Evolutionary conservation across 2,329 filamentous ascomycete species (phyloP), one percentile per base, ranked within the genome.

Genomic region (Shiraia sp.): DNA sequence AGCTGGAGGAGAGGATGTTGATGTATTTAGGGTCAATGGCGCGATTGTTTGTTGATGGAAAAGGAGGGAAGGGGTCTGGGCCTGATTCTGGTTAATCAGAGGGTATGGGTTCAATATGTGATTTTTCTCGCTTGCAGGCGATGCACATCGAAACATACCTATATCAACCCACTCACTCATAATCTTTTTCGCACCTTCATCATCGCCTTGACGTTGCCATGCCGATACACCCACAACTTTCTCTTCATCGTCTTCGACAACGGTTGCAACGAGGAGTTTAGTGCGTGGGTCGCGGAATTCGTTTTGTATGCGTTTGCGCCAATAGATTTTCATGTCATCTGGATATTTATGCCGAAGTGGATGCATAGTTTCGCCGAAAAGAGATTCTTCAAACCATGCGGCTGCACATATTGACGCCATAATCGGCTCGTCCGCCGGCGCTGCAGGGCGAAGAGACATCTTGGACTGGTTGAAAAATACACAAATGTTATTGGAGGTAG

Each of bases 301-400:
- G 0, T 46, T 32, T n/a, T 55, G 50, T 7, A 58, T 23, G 4
- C 14, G 32, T 10, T 56, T 33, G n/a, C 42, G 52, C 57, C 59
- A 66, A 40, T 47, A 66, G 6, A 56, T 45, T 2, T 42, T 24
- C 12, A 59, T 44, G 19, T 66, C 58, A 13, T 55, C 42, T 2
- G 62, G 61, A 31, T 57, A 62, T 8, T 53, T 16, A 7, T 53
- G 17, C 2, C 61, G 59, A 22, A 56, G 24, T 0, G 63, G 64
- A 44, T 66, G 63, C 14, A 68, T 53, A 3, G 57, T 36, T 1
- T 45, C 41, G 26, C 59, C 64, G 17, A 58, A 61, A 14, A 64
- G 51, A 17, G 56, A 45, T 34, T 68, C 64, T n/a, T 64, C 46
- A 42, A 61, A 65, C 39, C 63, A 68, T 5, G 64, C 52, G 3